phyloP scores from a whole-genome alignment of 1,284 basidiomycete species.

The Entoloma clypeatum region DNA sequence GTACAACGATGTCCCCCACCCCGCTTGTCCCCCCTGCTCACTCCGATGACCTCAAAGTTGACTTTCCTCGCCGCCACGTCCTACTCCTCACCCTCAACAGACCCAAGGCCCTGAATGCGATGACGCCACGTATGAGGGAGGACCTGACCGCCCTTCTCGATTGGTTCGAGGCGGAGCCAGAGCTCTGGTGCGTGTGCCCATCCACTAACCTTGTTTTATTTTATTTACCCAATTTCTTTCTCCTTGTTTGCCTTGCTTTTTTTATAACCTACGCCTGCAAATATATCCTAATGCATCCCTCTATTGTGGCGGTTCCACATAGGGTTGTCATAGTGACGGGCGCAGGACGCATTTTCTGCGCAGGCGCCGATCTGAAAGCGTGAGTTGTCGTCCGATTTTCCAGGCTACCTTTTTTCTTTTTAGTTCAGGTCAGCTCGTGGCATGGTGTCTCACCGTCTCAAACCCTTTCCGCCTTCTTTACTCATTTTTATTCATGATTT shows the following conservation, averaged over 20 bases:
- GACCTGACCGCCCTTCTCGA: constrained; percentile 59
- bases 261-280: too few species aligned
- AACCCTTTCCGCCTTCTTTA: too few species aligned
- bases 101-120: constrained; percentile 69
- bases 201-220: not conserved
- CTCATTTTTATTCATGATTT: too few species aligned
- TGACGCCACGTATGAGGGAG: constrained; percentile 56
- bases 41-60: constrained; percentile 54
- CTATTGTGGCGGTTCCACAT: too few species aligned
- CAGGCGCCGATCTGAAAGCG: constrained; percentile 77
- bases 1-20: constrained; percentile 7
- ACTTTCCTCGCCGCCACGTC: constrained; percentile 63
- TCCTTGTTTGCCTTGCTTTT: constrained; percentile 1
- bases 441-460: too few species aligned
- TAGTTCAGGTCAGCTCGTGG: too few species aligned
- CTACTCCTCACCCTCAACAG: constrained; percentile 74
- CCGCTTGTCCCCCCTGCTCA: constrained; percentile 40
- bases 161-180: constrained; percentile 76
- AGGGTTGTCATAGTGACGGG: constrained; percentile 81
- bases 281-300: too few species aligned
- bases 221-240: not conserved
- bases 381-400: constrained; percentile 35
- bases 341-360: constrained; percentile 74
- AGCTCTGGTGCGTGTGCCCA: constrained; percentile 55
- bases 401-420: not conserved